A percentile compares a stretch with the other conserved stretches of the same genome.
These are phyloP conservation scores for Trichosporon coremiiforme DNA, from an alignment of 1,284 basidiomycete genomes.

Conservation along the genomic window DNA sequence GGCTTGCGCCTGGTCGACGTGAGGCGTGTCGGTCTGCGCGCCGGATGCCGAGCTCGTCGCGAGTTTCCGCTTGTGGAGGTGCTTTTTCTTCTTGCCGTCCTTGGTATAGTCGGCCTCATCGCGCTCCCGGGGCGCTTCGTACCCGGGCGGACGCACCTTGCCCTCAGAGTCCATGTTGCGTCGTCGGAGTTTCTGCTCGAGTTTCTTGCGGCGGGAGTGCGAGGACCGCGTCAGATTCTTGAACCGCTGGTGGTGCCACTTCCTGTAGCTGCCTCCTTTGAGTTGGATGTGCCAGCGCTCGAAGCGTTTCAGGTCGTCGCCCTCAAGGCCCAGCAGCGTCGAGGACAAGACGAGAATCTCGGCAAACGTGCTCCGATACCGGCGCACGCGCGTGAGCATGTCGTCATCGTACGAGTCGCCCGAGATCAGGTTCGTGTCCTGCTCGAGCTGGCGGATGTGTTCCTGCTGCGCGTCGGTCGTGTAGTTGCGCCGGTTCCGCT, in stretches of 20 bases:
- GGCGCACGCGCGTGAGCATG: constrained; percentile 39
- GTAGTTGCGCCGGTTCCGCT: constrained; percentile 17
- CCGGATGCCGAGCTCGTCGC: neutral
- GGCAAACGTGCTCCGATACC: constrained; percentile 55
- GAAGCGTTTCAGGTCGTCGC: constrained; percentile 49
- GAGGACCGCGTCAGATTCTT: neutral
- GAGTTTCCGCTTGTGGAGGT: neutral
- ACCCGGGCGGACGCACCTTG: neutral
- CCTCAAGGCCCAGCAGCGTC: constrained; percentile 52
- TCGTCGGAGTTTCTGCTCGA: neutral
- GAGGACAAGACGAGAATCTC: constrained; percentile 52
- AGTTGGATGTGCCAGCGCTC: constrained; percentile 41
- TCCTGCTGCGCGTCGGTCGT: neutral
- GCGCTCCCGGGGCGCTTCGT: neutral
- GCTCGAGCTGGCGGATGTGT: constrained; percentile 10
- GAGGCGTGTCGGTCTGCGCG: neutral
- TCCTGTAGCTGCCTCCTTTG: constrained; percentile 13
- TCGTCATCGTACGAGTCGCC: constrained; percentile 27
- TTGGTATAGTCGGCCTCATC: neutral
- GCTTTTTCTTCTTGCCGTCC: neutral
- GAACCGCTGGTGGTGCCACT: neutral
- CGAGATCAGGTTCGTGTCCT: constrained; percentile 22
- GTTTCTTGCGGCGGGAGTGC: neutral
- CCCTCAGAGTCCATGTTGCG: neutral
- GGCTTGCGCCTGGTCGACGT: neutral